These are phyloP conservation scores for Apophysomyces variabilis DNA, from an alignment of 371 early-diverging fungal genomes.

Conservation along the genomic window DNA sequence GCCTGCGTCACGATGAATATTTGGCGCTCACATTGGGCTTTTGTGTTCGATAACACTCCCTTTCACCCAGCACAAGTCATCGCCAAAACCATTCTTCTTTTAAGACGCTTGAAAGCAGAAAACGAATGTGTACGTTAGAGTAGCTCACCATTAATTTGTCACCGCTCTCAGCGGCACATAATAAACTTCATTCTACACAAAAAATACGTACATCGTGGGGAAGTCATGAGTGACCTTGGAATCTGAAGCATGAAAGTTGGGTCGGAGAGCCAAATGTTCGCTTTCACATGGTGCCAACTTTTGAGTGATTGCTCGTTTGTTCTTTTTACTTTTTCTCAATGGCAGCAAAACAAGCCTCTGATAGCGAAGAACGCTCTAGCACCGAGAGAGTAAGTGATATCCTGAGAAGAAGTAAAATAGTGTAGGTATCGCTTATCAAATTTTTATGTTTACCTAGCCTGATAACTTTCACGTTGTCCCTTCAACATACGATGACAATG, in stretches of 20 bases:
- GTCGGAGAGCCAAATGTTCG: neutral
- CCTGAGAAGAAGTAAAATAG: neutral
- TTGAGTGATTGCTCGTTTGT: neutral
- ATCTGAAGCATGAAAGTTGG: neutral
- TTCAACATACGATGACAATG: constrained; percentile 17
- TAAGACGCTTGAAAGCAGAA: too few species aligned
- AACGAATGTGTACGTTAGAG: too few species aligned
- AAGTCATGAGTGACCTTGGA: neutral
- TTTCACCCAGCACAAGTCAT: too few species aligned
- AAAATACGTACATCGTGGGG: too few species aligned
- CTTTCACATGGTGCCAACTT: constrained; percentile 1
- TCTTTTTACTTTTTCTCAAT: neutral
- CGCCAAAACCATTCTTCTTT: too few species aligned
- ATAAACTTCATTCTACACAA: too few species aligned
- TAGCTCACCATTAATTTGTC: too few species aligned
- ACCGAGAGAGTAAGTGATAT: neutral
- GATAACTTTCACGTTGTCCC: constrained; percentile 32
- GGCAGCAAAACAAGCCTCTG: neutral
- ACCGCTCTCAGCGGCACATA: too few species aligned
- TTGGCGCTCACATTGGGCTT: too few species aligned
- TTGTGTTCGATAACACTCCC: too few species aligned
- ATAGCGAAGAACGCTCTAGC: neutral
- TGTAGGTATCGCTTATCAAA: too few species aligned
- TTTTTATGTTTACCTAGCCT: neutral
- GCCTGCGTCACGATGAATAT: too few species aligned